phyloP scores from a whole-genome alignment of 2,329 filamentous ascomycete genomes.

The Alternaria longipes region DNA sequence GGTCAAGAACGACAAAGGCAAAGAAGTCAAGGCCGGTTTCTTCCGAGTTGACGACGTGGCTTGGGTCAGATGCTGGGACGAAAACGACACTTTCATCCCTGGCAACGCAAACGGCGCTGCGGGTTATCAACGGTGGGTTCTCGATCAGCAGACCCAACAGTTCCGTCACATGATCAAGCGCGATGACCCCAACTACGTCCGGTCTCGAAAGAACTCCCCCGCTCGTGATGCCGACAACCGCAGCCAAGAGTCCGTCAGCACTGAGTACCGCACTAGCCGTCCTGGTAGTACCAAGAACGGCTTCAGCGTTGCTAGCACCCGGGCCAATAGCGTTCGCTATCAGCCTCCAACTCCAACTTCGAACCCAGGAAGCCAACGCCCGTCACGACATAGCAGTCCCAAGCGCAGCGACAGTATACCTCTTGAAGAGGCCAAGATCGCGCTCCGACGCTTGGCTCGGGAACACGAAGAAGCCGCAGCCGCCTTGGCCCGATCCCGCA shows the following conservation, averaged over 20 bases:
- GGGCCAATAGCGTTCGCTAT: conserved; percentile 41
- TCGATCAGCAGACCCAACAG: conserved; percentile 52
- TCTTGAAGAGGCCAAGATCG: conserved; percentile 41
- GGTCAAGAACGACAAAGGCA: conserved; percentile 52
- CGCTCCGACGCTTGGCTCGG: conserved; percentile 37
- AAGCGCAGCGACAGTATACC: conserved; percentile 41
- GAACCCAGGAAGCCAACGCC: conserved; percentile 31
- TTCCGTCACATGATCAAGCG: conserved; percentile 52
- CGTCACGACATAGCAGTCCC: conserved; percentile 39
- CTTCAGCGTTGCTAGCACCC: conserved; percentile 37
- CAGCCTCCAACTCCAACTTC: conserved; percentile 32
- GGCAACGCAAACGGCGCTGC: conserved; percentile 46
- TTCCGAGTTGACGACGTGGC: conserved; percentile 61
- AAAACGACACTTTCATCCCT: conserved; percentile 59
- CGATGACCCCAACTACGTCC: conserved; percentile 49
- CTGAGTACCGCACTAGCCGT: conserved; percentile 34
- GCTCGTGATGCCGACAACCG: conserved; percentile 29
- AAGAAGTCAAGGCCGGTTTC: conserved; percentile 55
- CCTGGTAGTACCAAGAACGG: conserved; percentile 38
- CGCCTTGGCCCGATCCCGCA: conserved; percentile 19
- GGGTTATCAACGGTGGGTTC: conserved; percentile 58
- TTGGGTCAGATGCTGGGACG: conserved; percentile 62
- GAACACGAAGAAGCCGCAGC: conserved; percentile 41
- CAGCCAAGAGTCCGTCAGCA: conserved; percentile 45
- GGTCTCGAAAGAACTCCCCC: conserved; percentile 34